Conservation (phyloP, 768 basidiomycete species). For the Russula compacta region DNA sequence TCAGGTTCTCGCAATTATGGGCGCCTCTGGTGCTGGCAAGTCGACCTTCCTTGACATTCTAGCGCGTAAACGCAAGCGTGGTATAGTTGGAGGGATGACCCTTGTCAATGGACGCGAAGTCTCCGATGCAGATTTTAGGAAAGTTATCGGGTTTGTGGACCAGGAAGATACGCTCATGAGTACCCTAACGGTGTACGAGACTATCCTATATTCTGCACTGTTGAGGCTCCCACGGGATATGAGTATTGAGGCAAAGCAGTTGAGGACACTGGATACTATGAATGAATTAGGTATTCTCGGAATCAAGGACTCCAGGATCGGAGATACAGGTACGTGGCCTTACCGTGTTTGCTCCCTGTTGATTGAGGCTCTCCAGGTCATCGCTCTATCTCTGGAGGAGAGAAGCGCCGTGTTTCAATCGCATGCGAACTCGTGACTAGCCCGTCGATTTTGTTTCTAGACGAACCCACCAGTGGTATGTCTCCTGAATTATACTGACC, state of each 20-base stretch:
- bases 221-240: slow-evolving; percentile 88
- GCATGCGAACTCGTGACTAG: slow-evolving; percentile 98
- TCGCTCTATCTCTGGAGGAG: slow-evolving; percentile 92
- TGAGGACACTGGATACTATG: slow-evolving; percentile 90
- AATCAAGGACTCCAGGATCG: slow-evolving; percentile 86
- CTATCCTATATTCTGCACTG: slow-evolving; percentile 87
- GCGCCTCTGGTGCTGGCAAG: slow-evolving; percentile 93
- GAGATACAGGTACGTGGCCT: slow-evolving; percentile 60
- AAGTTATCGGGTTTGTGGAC: slow-evolving; percentile 91
- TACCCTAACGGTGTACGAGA: slow-evolving; percentile 97
- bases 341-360: not conserved
- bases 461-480: slow-evolving; percentile 93
- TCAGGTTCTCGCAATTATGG: slow-evolving; percentile 92
- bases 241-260: slow-evolving; percentile 93
- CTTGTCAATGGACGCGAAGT: slow-evolving; percentile 83
- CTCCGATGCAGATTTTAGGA: slow-evolving; percentile 63
- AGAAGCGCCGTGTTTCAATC: slow-evolving; percentile 93
- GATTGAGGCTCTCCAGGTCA: slow-evolving; percentile 40
- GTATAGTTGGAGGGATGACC: slow-evolving; percentile 60
- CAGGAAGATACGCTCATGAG: slow-evolving; percentile 98
- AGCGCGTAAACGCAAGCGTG: slow-evolving; percentile 82
- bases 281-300: slow-evolving; percentile 89
- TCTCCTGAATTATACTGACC: not conserved
- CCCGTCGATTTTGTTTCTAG: slow-evolving; percentile 91
- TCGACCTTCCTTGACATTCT: slow-evolving; percentile 95